Conservation (phyloP, 345 rosid genomes). For the Pelargonium nanum region DNA sequence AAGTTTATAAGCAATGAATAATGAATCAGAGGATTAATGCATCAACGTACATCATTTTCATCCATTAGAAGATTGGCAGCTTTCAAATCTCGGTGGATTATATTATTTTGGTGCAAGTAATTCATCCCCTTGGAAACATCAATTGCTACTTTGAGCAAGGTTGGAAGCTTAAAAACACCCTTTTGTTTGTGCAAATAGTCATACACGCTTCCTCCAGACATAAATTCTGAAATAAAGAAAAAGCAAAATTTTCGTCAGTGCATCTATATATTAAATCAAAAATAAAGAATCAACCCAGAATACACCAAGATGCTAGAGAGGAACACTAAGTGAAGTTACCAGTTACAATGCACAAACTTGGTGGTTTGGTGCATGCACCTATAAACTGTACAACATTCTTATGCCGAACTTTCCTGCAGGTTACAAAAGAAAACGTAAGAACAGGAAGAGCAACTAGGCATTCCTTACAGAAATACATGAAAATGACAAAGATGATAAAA, state of each 20-base stretch:
- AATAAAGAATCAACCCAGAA: slow-evolving; percentile 1
- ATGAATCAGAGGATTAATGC: neutral
- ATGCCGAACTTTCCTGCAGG: slow-evolving; percentile 84
- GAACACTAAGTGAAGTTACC: slow-evolving; percentile 30
- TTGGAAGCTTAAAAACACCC: slow-evolving; percentile 86
- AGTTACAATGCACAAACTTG: slow-evolving; percentile 80
- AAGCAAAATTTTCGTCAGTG: neutral
- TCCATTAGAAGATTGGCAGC: slow-evolving; percentile 96
- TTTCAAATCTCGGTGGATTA: slow-evolving; percentile 94
- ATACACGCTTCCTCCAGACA: slow-evolving; percentile 97
- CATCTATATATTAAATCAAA: neutral
- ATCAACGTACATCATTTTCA: slow-evolving; percentile 75
- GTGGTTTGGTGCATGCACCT: slow-evolving; percentile 97
- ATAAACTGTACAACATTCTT: slow-evolving; percentile 95
- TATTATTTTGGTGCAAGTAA: slow-evolving; percentile 89
- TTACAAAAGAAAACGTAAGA: slow-evolving; percentile 10
- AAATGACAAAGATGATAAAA: neutral
- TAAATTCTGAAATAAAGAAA: slow-evolving; percentile 44
- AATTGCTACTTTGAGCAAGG: slow-evolving; percentile 75
- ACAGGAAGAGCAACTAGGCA: neutral
- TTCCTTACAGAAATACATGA: neutral
- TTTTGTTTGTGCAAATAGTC: slow-evolving; percentile 92
- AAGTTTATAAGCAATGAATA: neutral
- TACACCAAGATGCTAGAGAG: slow-evolving; percentile 1
- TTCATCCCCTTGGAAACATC: slow-evolving; percentile 97